These are phyloP conservation scores for Ilyonectria robusta DNA, from an alignment of 2,329 filamentous ascomycete species.

Conservation along the genomic window DNA sequence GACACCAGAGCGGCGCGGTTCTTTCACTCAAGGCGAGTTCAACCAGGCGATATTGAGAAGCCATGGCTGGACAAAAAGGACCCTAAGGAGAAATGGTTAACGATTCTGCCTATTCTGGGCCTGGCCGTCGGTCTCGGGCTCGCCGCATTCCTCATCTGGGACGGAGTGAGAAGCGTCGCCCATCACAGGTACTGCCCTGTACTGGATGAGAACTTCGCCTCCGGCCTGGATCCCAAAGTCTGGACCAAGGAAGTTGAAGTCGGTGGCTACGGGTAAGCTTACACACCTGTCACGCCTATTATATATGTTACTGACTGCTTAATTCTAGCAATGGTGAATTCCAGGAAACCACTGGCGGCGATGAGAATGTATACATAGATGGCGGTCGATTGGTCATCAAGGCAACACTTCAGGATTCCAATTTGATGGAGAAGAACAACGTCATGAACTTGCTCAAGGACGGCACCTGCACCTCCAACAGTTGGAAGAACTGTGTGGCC, in stretches of 20 bases:
- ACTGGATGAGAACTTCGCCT: conserved; percentile 75
- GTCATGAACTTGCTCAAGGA: conserved; percentile 77
- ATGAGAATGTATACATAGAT: conserved; percentile 82
- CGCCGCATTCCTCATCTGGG: conserved; percentile 80
- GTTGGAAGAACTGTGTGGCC: conserved; percentile 72
- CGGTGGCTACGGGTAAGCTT: conserved; percentile 80
- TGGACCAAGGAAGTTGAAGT: conserved; percentile 84
- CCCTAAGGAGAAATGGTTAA: conserved; percentile 88
- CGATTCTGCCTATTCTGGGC: conserved; percentile 82
- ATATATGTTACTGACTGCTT: conserved; percentile 12
- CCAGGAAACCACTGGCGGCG: conserved; percentile 78
- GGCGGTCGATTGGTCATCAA: conserved; percentile 80
- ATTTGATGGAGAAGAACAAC: conserved; percentile 75
- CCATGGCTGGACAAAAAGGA: conserved; percentile 83
- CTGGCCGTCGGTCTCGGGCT: conserved; percentile 77
- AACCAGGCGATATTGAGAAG: conserved; percentile 80
- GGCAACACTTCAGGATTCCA: conserved; percentile 81
- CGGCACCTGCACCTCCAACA: conserved; percentile 76
- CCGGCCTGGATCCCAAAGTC: conserved; percentile 69
- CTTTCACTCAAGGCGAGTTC: conserved; percentile 81
- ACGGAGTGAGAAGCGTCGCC: conserved; percentile 79
- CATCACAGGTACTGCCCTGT: conserved; percentile 82
- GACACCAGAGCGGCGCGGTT: conserved; percentile 63
- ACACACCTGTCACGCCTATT: too few relatives aligned
- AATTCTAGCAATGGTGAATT: conserved; percentile 83